phyloP scores from a whole-genome alignment of 768 basidiomycete genomes.

The Cubamyces lactineus region DNA sequence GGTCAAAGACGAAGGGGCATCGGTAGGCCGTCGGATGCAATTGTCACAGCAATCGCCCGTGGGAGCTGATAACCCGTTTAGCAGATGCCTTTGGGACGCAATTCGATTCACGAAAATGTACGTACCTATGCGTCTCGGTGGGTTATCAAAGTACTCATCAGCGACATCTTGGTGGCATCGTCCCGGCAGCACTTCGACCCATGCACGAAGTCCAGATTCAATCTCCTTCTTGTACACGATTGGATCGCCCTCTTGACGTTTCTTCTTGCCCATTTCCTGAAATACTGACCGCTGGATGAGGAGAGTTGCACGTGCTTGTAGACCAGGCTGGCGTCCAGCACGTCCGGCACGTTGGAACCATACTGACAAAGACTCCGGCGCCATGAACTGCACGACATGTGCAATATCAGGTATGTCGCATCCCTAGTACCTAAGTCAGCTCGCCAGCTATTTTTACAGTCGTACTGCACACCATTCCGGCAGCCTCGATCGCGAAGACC shows the following conservation, averaged over 20 bases:
- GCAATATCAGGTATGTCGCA: conserved; percentile 39
- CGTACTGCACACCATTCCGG: neutral
- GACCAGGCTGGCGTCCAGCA: conserved; percentile 6
- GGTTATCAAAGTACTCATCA: conserved; percentile 39
- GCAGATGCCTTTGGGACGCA: too few relatives aligned
- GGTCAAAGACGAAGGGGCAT: neutral
- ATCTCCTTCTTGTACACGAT: conserved; percentile 29
- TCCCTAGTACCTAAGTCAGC: too few relatives aligned
- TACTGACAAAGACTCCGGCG: conserved; percentile 36
- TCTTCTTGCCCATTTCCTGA: conserved; percentile 1
- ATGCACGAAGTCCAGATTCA: conserved; percentile 35
- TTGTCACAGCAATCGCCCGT: neutral
- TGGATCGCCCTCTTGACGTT: neutral
- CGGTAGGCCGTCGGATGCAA: neutral
- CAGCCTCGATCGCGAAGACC: neutral
- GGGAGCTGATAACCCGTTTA: neutral
- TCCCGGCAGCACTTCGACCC: conserved; percentile 30
- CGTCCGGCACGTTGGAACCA: conserved; percentile 37
- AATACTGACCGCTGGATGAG: neutral
- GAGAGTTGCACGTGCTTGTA: neutral
- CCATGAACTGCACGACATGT: conserved; percentile 41
- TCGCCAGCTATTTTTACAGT: too few relatives aligned
- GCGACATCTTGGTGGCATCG: conserved; percentile 36
- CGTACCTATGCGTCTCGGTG: conserved; percentile 23
- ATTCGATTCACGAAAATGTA: too few relatives aligned